Percentiles rank a stretch among this genome's conserved stretches.
Conservation (phyloP, 2,329 filamentous ascomycete species). For the Cladosporium sp. region DNA sequence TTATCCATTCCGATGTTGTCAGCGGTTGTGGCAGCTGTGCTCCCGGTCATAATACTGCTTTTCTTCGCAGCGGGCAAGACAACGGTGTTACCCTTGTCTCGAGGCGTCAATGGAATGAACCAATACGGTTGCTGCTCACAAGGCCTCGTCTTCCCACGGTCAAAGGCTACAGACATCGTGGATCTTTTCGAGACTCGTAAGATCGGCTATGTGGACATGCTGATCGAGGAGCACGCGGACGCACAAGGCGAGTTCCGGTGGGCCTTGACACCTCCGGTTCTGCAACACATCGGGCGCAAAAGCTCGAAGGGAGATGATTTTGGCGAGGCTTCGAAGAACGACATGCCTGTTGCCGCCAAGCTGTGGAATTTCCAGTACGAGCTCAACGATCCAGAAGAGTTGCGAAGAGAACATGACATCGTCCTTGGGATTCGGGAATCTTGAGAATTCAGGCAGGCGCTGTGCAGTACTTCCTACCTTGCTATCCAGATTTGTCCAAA, state of each 20-base stretch:
- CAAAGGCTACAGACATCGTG: slow-evolving; percentile 25
- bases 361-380: slow-evolving; percentile 40
- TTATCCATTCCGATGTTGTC: slow-evolving; percentile 14
- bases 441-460: too few relatives aligned
- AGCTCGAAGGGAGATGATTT: slow-evolving; percentile 33
- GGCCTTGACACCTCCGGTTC: slow-evolving; percentile 38
- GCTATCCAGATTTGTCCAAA: too few relatives aligned
- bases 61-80: slow-evolving; percentile 40
- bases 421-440: too few relatives aligned
- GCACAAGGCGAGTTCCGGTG: slow-evolving; percentile 35
- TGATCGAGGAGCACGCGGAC: slow-evolving; percentile 41
- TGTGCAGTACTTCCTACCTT: too few relatives aligned
- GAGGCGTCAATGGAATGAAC: slow-evolving; percentile 38
- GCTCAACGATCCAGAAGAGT: slow-evolving; percentile 23
- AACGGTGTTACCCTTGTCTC: slow-evolving; percentile 33
- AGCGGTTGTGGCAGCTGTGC: slow-evolving; percentile 21
- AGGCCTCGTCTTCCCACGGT: slow-evolving; percentile 40
- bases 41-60: slow-evolving; percentile 27
- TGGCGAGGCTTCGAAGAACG: slow-evolving; percentile 23
- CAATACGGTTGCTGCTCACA: slow-evolving; percentile 43
- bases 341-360: slow-evolving; percentile 31
- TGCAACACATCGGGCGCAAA: slow-evolving; percentile 43
- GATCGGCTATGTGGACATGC: slow-evolving; percentile 36
- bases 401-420: slow-evolving; percentile 28
- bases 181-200: slow-evolving; percentile 28